Evolutionary conservation across 2,329 filamentous ascomycete genomes (phyloP).

Genomic region (Podosphaera fusca): DNA sequence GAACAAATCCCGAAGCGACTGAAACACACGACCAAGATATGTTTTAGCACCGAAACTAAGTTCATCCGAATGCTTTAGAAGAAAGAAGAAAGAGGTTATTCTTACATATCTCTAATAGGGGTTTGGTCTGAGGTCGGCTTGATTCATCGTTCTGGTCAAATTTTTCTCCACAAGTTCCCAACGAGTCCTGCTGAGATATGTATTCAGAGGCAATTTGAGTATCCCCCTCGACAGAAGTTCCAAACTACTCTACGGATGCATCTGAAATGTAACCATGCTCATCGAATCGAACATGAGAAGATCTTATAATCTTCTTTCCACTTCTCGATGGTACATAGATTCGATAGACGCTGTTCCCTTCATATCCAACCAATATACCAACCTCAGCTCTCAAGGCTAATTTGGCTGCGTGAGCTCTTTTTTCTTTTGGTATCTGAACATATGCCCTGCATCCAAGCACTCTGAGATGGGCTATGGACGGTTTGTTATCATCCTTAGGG

Average conservation of each 20-base stretch:
- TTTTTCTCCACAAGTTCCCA: neutral
- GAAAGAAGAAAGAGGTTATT: too few relatives aligned
- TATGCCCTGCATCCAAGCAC: conserved; percentile 1
- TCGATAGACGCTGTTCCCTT: neutral
- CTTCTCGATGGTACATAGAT: neutral
- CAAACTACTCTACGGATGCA: neutral
- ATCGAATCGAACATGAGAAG: neutral
- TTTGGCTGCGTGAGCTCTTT: neutral
- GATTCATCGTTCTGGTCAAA: neutral
- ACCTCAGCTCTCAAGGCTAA: neutral
- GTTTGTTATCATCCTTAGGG: neutral
- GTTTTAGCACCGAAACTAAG: too few relatives aligned
- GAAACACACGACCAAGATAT: too few relatives aligned
- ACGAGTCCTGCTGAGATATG: neutral
- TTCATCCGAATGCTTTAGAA: too few relatives aligned
- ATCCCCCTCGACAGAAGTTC: neutral
- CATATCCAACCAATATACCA: conserved; percentile 1
- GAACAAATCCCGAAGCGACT: too few relatives aligned
- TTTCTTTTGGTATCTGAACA: conserved; percentile 1
- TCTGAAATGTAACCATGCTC: neutral
- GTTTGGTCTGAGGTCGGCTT: neutral
- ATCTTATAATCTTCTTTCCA: neutral
- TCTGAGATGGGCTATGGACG: neutral
- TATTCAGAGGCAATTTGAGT: neutral
- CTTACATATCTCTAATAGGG: neutral